These are phyloP conservation scores for Nemania abortiva DNA, from an alignment of 2,329 filamentous ascomycete genomes.

Conservation along the genomic window DNA sequence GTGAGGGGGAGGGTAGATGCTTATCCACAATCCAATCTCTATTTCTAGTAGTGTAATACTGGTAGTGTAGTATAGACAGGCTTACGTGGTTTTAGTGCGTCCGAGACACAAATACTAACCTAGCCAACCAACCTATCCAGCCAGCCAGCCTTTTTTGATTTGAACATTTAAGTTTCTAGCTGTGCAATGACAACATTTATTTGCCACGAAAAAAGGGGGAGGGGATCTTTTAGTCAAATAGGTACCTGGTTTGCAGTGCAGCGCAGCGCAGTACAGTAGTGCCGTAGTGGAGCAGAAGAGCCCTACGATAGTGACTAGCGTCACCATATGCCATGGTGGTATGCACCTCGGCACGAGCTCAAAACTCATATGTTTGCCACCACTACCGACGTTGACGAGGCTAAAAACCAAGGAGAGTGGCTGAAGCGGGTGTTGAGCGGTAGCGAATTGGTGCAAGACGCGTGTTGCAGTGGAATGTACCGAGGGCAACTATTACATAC, in stretches of 20 bases:
- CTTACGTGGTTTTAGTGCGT: conserved; percentile 14
- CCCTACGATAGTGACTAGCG: background rate
- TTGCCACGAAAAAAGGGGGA: conserved; percentile 8
- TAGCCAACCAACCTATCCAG: no score
- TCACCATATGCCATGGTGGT: background rate
- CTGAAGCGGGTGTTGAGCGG: background rate
- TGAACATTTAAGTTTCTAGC: background rate
- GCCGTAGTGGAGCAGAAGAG: background rate
- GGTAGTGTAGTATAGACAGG: background rate
- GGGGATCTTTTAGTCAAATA: conserved; percentile 3
- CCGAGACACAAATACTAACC: conserved; percentile 4
- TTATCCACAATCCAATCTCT: conserved; percentile 12
- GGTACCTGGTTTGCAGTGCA: background rate
- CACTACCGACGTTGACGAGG: conserved; percentile 20
- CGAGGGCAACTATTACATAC: conserved; percentile 1
- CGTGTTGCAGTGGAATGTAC: conserved; percentile 1
- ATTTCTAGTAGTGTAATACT: conserved; percentile 1
- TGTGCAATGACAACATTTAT: conserved; percentile 30
- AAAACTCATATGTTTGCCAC: conserved; percentile 3
- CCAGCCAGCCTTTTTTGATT: conserved; percentile 1
- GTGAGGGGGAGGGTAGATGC: background rate
- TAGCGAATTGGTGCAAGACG: conserved; percentile 4
- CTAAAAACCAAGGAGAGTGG: conserved; percentile 7
- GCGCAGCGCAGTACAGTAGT: background rate
- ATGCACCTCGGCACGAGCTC: conserved; percentile 12